Evolutionary conservation across 192 early-diverging fungal species (phyloP), one percentile per base, ranked within the genome.

Genomic region (Linnemannia exigua): DNA sequence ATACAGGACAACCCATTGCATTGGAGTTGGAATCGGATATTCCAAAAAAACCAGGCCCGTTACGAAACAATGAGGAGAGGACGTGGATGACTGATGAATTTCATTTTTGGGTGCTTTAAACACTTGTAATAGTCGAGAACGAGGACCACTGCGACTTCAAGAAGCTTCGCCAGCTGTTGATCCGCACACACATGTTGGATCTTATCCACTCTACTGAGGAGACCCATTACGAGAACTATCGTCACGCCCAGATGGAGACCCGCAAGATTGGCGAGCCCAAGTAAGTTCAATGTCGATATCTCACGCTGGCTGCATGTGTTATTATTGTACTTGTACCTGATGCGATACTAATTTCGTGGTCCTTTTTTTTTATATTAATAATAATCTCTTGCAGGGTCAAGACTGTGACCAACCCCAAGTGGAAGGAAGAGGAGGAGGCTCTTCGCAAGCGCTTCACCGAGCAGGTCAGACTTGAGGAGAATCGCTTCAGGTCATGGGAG

Each of bases 81-180:
- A 44, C 9, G 41, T 44, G 41, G 41, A 6, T 6, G 3, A 44
- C 41, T 44, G 41, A 44, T 9, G 41, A 44, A n/a, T n/a, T n/a
- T n/a, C n/a, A n/a, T n/a, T n/a, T n/a, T 44, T 44, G 41, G 41
- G 9, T 35, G 5, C 54, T 73, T n/a, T n/a, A 46, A 22, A 8
- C 37, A 17, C 16, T 33, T 8, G 5, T n/a, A 37, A 58, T 79
- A 84, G 98, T 99, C 22, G 98, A 99, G 87, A 99, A 99, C 88
- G 98, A 99, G 89, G 92, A 93, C 72, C 98, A 99, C 90, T 99
- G 97, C 90, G 98, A 99, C 88, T 99, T 99, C 89, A 96, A 95
- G 88, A 99, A 99, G 90, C 93, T 99, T 51, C 95, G 98, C 75
- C 96, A 97, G 90, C 90, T 99, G 68, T 93, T 99, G 70, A 97